These are phyloP conservation scores for Myxozyma kluyveri DNA, from an alignment of 805 yeast genomes.

Conservation along the genomic window DNA sequence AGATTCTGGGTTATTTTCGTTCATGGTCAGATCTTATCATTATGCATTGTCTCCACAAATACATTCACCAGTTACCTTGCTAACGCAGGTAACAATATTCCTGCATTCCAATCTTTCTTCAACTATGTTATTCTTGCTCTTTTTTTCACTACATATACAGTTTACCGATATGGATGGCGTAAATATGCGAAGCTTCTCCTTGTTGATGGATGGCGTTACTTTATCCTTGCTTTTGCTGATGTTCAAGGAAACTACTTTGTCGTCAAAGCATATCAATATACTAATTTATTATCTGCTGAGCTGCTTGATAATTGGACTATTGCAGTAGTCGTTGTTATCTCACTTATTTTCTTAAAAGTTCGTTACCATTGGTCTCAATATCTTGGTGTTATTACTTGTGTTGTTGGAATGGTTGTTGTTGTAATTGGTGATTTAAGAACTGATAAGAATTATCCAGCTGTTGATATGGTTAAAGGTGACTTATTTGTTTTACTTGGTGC, in stretches of 20 bases:
- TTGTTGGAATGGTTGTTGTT: constrained; percentile 46
- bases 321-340: constrained; percentile 45
- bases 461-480: constrained; percentile 45
- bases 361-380: constrained; percentile 48
- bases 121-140: constrained; percentile 42
- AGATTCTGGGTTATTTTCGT: constrained; percentile 45
- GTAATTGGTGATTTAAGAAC: constrained; percentile 44
- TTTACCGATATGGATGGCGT: constrained; percentile 42
- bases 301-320: constrained; percentile 47
- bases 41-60: constrained; percentile 45
- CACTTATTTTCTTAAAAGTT: constrained; percentile 44
- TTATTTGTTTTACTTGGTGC: constrained; percentile 47
- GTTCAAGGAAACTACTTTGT: constrained; percentile 49
- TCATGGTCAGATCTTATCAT: constrained; percentile 44
- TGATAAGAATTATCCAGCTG: constrained; percentile 44
- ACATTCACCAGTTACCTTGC: constrained; percentile 44
- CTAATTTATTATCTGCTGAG: constrained; percentile 45
- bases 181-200: constrained; percentile 37
- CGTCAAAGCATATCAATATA: constrained; percentile 46
- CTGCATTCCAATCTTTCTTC: constrained; percentile 47
- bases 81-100: constrained; percentile 42
- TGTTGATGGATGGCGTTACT: constrained; percentile 45
- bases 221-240: constrained; percentile 45
- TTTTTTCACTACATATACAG: constrained; percentile 42
- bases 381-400: constrained; percentile 42